Conservation (phyloP, 371 early-diverging fungal genomes). For the Chytridium lagenaria region DNA sequence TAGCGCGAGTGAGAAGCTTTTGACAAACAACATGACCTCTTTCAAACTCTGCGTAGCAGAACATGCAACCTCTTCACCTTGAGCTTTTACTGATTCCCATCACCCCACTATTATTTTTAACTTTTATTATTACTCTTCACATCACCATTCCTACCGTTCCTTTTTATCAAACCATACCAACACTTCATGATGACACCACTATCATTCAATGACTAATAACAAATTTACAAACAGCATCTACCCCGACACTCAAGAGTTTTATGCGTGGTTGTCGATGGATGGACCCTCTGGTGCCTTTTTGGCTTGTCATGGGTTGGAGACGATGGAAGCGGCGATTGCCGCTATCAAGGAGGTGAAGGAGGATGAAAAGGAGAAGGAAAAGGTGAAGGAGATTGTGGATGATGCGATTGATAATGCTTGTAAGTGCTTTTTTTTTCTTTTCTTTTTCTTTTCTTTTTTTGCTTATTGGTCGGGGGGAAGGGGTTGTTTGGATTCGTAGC, state of each 20-base stretch:
- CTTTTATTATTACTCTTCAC: neutral
- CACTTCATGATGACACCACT: too few relatives aligned
- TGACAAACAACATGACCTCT: neutral
- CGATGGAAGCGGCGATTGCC: conserved; percentile 22
- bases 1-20: neutral
- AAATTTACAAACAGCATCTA: too few relatives aligned
- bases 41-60: neutral
- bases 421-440: too few relatives aligned
- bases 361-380: conserved; percentile 18
- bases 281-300: conserved; percentile 25
- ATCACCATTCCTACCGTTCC: neutral
- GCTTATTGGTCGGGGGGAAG: too few relatives aligned
- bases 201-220: too few relatives aligned
- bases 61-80: neutral
- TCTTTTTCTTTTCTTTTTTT: too few relatives aligned
- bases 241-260: conserved; percentile 33
- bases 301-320: conserved; percentile 21
- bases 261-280: conserved; percentile 29
- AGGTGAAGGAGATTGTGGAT: conserved; percentile 29
- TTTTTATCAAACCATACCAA: too few relatives aligned
- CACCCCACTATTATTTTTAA: neutral
- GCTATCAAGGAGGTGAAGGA: conserved; percentile 14
- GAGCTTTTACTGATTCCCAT: neutral
- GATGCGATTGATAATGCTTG: conserved; percentile 36
- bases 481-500: too few relatives aligned